A percentile compares a stretch with the other conserved stretches of the same genome.
Evolutionary conservation across 2,329 filamentous ascomycete genomes (phyloP).

Genomic region (Ophiostoma perfectum): DNA sequence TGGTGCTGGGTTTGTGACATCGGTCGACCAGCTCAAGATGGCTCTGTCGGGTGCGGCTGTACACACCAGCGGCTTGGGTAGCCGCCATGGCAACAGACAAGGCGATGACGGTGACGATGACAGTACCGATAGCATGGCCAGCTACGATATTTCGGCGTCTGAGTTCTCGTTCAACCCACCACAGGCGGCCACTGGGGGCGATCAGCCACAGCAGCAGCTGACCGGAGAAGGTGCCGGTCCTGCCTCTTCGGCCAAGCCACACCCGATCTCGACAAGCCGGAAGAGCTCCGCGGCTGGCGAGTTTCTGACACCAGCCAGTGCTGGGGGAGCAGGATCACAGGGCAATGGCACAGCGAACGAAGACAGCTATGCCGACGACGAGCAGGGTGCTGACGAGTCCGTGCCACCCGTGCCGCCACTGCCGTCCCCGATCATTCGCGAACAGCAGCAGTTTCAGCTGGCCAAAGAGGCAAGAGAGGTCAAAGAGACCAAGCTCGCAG

Average conservation of each 20-base stretch:
- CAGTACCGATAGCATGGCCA: slow-evolving; percentile 64
- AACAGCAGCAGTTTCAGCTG: slow-evolving; percentile 26
- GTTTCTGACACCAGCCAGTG: slow-evolving; percentile 15
- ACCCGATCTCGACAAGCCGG: slow-evolving; percentile 7
- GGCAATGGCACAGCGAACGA: background rate
- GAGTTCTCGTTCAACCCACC: slow-evolving; percentile 57
- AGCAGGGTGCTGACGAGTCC: slow-evolving; percentile 33
- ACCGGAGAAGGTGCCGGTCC: background rate
- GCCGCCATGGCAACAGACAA: slow-evolving; percentile 26
- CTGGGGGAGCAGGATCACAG: background rate
- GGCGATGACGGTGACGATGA: slow-evolving; percentile 47
- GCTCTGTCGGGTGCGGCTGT: slow-evolving; percentile 50
- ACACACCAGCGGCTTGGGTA: slow-evolving; percentile 33
- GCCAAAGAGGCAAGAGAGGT: slow-evolving; percentile 5
- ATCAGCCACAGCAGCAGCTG: slow-evolving; percentile 3
- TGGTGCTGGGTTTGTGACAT: slow-evolving; percentile 49
- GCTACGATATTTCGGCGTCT: slow-evolving; percentile 62
- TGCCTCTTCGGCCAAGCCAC: background rate
- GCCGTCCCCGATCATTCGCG: slow-evolving; percentile 34
- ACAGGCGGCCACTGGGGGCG: background rate
- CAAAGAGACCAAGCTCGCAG: slow-evolving; percentile 16
- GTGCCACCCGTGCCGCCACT: slow-evolving; percentile 55
- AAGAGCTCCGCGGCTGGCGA: slow-evolving; percentile 18
- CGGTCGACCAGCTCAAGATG: slow-evolving; percentile 59
- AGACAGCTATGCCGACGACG: slow-evolving; percentile 24